Evolutionary conservation across 371 early-diverging fungal genomes (phyloP), one percentile per base, ranked within the genome.

Genomic region (Zychaea mexicana): DNA sequence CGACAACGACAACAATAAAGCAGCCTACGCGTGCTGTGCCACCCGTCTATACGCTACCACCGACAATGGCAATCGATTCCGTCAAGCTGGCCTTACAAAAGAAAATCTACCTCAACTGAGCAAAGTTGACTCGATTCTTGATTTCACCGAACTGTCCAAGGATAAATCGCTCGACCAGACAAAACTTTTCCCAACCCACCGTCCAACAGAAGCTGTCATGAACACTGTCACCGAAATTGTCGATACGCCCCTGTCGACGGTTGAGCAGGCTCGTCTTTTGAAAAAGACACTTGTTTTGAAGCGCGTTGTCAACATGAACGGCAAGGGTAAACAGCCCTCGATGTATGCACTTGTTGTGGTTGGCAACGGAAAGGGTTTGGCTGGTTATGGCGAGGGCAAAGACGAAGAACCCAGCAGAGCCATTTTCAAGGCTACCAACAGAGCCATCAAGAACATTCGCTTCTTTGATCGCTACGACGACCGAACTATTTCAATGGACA

Each of bases 301-400:
- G 74, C 88, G 93, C 57, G 90, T 90, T 2, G 90, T 90, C 59
- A 92, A 92, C 77, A 90, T 92, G 92, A 95, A 94, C 52, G 84
- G 87, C 12, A 93, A 91, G 57, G 95, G 95, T 63, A 93, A 94
- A 67, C 82, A 90, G n/a, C 90, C 87, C 2, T 84, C 85, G 39
- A 90, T 94, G 86, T 94, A 92, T 52, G 96, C 95, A 1, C 70
- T 97, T 52, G 98, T 97, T 1, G 95, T 97, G 1, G 98, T 98
- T 2, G 99, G 98, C 13, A 95, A 98, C 67, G 94, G 95, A 4
- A 85, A 89, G 45, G 99, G 99, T 0, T 78, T 90, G 21, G 97
- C 95, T n/a, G 98, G 98, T 8, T 95, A 90, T 71, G 98, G 97
- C 26, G 94, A 95, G 73, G 98, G 96, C 49, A 92, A 95, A 71